Evolutionary conservation across 2,329 filamentous ascomycete species (phyloP).

Genomic region (Periconia sp.): DNA sequence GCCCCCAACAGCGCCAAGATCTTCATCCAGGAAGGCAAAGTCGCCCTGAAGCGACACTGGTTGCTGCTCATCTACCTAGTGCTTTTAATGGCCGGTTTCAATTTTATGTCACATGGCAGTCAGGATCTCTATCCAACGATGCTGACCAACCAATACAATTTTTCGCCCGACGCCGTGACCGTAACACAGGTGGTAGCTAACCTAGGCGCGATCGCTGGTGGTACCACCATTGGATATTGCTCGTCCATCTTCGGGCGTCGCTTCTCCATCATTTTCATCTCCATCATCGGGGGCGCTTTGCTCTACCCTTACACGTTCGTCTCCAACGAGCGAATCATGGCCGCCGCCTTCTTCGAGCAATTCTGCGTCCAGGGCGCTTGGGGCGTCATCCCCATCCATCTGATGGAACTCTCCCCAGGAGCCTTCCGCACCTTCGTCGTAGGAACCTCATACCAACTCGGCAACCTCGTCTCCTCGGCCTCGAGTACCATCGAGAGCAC

Average conservation of each 20-base stretch:
- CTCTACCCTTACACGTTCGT: conserved; percentile 82
- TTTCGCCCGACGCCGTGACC: conserved; percentile 51
- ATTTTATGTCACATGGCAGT: conserved; percentile 84
- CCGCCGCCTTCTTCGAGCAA: conserved; percentile 77
- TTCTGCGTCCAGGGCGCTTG: conserved; percentile 51
- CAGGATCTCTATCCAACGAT: conserved; percentile 67
- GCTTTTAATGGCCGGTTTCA: conserved; percentile 86
- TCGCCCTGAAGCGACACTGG: conserved; percentile 80
- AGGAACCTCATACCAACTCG: conserved; percentile 74
- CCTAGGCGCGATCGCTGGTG: conserved; percentile 52
- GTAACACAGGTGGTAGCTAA: conserved; percentile 55
- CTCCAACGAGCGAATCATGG: conserved; percentile 64
- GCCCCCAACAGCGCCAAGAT: conserved; percentile 62
- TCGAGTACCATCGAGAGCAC: conserved; percentile 76
- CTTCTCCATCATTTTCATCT: conserved; percentile 52
- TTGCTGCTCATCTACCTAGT: conserved; percentile 78
- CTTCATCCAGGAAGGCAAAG: conserved; percentile 75
- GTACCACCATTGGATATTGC: conserved; percentile 50
- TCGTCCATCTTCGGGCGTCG: conserved; percentile 51
- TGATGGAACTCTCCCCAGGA: conserved; percentile 75
- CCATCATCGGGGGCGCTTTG: conserved; percentile 69
- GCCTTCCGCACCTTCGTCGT: conserved; percentile 74
- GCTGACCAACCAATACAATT: conserved; percentile 60
- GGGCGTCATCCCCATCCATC: conserved; percentile 62
- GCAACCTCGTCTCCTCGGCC: conserved; percentile 70